Conservation (phyloP, 2,329 filamentous ascomycete genomes). For the Rugonectria rugulosa region DNA sequence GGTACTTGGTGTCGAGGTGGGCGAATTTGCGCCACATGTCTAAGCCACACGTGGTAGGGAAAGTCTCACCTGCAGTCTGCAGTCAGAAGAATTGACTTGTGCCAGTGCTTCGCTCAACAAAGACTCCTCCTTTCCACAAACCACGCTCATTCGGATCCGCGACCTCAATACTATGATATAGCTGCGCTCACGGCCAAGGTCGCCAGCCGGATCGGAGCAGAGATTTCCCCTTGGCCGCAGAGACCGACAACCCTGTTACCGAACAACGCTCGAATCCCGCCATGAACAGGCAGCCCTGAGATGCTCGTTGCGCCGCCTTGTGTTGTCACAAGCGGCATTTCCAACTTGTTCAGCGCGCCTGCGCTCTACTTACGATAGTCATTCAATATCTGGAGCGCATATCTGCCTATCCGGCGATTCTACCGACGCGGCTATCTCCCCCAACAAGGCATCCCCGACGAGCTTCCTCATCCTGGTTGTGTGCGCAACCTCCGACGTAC, state of each 20-base stretch:
- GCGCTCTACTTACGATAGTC: slow-evolving; percentile 1
- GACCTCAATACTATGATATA: background rate
- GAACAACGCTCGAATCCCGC: slow-evolving; percentile 5
- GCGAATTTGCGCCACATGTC: too few relatives aligned
- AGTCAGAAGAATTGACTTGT: background rate
- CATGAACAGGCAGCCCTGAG: slow-evolving; percentile 26
- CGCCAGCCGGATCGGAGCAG: background rate
- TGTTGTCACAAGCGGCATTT: slow-evolving; percentile 22
- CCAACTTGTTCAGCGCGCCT: slow-evolving; percentile 13
- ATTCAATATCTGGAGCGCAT: background rate
- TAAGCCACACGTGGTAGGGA: slow-evolving; percentile 10
- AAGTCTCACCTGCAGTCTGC: too few relatives aligned
- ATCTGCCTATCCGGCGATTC: background rate
- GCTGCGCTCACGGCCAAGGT: background rate
- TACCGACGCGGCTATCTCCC: background rate
- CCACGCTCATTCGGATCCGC: background rate
- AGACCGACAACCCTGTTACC: background rate
- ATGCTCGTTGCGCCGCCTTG: slow-evolving; percentile 26
- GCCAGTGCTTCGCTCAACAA: background rate
- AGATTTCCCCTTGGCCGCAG: background rate
- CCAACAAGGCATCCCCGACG: background rate
- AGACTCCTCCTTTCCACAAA: background rate
- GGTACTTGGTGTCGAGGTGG: too few relatives aligned
- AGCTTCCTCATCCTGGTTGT: background rate
- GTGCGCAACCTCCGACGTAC: background rate